Conservation (phyloP, 2,329 filamentous ascomycete species). For the Aspergillus calidoustus region DNA sequence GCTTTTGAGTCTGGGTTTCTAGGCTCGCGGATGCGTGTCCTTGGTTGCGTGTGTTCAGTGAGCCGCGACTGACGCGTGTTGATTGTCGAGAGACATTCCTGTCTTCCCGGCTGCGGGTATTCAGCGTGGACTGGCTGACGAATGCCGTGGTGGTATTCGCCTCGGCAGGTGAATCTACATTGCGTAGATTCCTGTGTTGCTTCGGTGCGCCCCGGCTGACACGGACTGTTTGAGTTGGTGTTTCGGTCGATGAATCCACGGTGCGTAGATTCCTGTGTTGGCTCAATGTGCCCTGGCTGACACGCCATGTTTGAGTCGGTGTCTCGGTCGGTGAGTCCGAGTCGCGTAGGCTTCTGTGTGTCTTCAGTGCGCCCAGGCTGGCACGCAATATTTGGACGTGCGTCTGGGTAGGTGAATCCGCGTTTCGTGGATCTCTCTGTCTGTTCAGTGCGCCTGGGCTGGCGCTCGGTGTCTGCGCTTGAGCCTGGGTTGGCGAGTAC, state of each 20-base stretch:
- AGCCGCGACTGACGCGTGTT: not conserved
- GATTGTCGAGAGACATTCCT: not conserved
- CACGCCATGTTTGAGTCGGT: not conserved
- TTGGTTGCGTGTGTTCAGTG: not conserved
- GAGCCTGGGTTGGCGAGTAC: not conserved
- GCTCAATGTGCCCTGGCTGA: not conserved
- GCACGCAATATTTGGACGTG: not conserved
- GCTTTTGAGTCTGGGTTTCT: not conserved
- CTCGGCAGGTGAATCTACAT: not conserved
- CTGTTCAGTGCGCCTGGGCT: not conserved
- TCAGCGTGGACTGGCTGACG: not conserved
- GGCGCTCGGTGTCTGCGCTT: not conserved
- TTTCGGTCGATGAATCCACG: not conserved
- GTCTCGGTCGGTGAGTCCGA: not conserved
- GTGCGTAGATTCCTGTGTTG: not conserved
- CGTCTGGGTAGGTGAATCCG: not conserved
- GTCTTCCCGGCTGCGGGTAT: not conserved
- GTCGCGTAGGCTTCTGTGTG: not conserved
- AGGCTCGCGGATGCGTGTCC: not conserved
- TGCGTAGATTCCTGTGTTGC: not conserved
- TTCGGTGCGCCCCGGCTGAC: not conserved
- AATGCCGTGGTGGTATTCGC: not conserved
- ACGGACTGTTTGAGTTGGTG: not conserved
- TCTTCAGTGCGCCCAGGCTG: not conserved
- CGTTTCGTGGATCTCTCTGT: not conserved